Conservation (phyloP, 176 grass and related monocot species). For the Poa annua region DNA sequence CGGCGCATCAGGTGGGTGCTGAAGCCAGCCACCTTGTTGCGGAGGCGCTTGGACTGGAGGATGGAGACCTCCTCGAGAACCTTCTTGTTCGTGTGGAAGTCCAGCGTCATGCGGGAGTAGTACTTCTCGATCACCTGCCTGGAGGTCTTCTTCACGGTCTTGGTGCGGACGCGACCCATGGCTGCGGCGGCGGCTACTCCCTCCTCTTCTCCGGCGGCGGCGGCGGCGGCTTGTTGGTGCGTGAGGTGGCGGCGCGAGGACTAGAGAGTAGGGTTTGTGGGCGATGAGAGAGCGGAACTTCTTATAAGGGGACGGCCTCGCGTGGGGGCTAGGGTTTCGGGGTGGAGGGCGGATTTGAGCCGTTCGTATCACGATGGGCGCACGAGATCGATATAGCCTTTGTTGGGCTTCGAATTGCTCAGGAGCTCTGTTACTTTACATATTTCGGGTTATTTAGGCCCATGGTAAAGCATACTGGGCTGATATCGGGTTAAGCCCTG, state of each 20-base stretch:
- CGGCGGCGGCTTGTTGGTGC: background rate
- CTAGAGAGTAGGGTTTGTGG: background rate
- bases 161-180: constrained; percentile 89
- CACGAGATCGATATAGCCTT: background rate
- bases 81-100: constrained; percentile 97
- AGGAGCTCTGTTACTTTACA: background rate
- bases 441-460: background rate
- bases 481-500: no score
- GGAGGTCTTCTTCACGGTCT: constrained; percentile 95
- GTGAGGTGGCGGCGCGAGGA: constrained; percentile 30
- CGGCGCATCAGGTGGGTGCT: constrained; percentile 89
- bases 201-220: constrained; percentile 41
- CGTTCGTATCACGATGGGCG: constrained; percentile 27
- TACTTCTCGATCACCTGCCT: constrained; percentile 90
- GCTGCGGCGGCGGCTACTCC: constrained; percentile 19
- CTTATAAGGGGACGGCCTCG: constrained; percentile 33
- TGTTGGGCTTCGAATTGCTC: background rate
- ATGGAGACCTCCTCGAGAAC: constrained; percentile 86
- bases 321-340: constrained; percentile 41
- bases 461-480: background rate
- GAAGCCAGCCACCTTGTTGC: constrained; percentile 93
- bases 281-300: background rate
- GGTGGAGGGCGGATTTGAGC: background rate
- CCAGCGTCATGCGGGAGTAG: constrained; percentile 84
- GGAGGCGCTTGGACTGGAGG: constrained; percentile 84